phyloP scores from a whole-genome alignment of 345 rosid genomes.

The Lepidium didymum region DNA sequence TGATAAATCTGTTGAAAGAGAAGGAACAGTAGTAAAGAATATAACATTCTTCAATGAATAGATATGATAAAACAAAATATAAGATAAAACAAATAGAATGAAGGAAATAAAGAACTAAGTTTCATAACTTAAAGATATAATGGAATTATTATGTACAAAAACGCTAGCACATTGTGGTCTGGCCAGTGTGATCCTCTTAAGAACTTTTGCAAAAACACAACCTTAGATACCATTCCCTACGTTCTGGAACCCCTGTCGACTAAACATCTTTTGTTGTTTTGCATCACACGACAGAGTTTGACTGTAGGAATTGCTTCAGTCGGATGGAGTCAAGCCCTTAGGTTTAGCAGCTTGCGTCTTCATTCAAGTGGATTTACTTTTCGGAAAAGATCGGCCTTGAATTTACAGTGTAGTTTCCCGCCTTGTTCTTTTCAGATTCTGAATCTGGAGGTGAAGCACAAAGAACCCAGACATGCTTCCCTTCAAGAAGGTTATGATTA shows the following conservation, averaged over 20 bases:
- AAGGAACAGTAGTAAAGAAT: not conserved
- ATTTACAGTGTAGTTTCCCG: not conserved
- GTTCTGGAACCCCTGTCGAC: not conserved
- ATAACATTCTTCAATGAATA: conserved; percentile 9
- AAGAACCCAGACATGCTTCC: not conserved
- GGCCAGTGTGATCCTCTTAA: conserved; percentile 2
- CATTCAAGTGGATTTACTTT: not conserved
- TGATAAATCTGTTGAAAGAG: not conserved
- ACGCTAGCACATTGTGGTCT: not conserved
- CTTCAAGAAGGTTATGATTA: not conserved
- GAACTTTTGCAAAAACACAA: not conserved
- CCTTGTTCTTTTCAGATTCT: not conserved
- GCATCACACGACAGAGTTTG: not conserved
- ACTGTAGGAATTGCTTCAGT: not conserved
- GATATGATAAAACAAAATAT: not conserved
- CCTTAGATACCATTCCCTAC: not conserved
- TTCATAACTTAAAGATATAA: not conserved
- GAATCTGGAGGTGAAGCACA: not conserved
- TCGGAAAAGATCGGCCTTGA: not conserved
- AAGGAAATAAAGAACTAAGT: not conserved
- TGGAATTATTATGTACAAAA: conserved; percentile 15
- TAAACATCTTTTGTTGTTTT: not conserved
- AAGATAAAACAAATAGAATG: conserved; percentile 9
- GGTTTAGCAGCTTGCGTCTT: not conserved
- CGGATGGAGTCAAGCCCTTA: not conserved